Base-by-base conservation (phyloP, 768 basidiomycete species). In the Tricholoma flavovirens region DNA sequence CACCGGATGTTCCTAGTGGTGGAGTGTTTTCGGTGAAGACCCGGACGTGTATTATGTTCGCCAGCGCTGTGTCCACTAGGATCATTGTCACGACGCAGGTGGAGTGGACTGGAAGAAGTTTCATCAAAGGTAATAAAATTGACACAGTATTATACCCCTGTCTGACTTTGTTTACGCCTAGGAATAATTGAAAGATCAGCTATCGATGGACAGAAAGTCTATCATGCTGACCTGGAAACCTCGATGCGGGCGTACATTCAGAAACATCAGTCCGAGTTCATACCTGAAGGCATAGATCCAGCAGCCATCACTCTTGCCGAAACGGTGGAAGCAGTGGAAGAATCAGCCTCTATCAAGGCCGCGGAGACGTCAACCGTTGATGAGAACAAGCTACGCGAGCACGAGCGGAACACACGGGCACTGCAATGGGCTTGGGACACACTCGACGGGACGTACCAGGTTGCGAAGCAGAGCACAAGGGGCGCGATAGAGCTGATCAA, bases 101-200 rank as follows among this genome's bases (percentile, higher is more conserved):
- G 1, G 95, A 98, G 58, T 99, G 96, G 94, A 92, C 91, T 0
- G 95, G 95, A 43, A 81, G 93, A 62, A 95, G 92, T 72, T 98
- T 98, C 73, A 94, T 99, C 71, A 96, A 91, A 73, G 88, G 94
- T 93, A 36, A 11, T 29, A 60, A 40, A 15, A 22, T 26, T 9
- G 40, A 35, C 32, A 5, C 42, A 17, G 26, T 17, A 9, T 12
- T 19, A 9, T 17, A 30, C 5, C 61, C 42, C 56, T 52, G 24
- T 54, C 32, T 49, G 46, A 19, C 43, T 26, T 26, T n/a, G 49
- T 29, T 19, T 7, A 56, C 3, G 26, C 5, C 21, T 63, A 96
- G 95, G 92, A 54, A 90, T 99, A 61, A 98, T 98, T 60, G 95
- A 98, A 67, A 85, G 81, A 59, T 92, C 90, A 1, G 87, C 84